phyloP scores from a whole-genome alignment of 441 rosid genomes.

The Brassica hybrid region DNA sequence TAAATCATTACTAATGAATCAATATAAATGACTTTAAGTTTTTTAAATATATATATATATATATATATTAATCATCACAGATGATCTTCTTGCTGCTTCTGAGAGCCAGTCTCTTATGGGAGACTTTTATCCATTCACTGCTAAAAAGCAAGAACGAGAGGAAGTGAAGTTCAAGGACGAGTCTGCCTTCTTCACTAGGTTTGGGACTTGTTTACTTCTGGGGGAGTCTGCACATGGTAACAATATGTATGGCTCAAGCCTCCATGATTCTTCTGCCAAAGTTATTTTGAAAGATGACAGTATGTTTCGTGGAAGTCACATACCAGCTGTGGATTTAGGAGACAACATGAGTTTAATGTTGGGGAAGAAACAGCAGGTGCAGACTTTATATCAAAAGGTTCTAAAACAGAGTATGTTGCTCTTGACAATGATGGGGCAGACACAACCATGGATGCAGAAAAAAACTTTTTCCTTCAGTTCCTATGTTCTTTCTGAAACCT shows the following conservation, averaged over 20 bases:
- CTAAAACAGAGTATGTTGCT: not conserved
- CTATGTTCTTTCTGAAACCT: not conserved
- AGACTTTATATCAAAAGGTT: not conserved
- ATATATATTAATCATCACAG: no score
- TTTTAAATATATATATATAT: no score
- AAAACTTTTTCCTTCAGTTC: not conserved
- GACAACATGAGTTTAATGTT: constrained; percentile 6
- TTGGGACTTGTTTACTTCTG: constrained; percentile 1
- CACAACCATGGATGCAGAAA: not conserved
- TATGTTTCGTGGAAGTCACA: not conserved
- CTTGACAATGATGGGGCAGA: not conserved
- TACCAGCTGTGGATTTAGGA: not conserved
- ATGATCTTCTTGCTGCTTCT: not conserved
- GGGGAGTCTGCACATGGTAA: constrained; percentile 18
- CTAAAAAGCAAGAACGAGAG: not conserved
- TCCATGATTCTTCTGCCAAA: constrained; percentile 14
- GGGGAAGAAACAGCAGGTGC: constrained; percentile 9
- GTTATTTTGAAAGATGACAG: not conserved
- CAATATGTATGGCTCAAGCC: constrained; percentile 3
- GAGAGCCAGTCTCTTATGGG: not conserved
- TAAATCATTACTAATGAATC: no score
- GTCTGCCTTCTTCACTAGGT: constrained; percentile 21
- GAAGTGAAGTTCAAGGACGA: constrained; percentile 16
- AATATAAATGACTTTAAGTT: no score
- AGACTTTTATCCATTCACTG: not conserved